Evolutionary conservation across 225 moss, liverwort and hornwort genomes (phyloP), one percentile per base, ranked within the genome.

Genomic region (Neckera pumila): DNA sequence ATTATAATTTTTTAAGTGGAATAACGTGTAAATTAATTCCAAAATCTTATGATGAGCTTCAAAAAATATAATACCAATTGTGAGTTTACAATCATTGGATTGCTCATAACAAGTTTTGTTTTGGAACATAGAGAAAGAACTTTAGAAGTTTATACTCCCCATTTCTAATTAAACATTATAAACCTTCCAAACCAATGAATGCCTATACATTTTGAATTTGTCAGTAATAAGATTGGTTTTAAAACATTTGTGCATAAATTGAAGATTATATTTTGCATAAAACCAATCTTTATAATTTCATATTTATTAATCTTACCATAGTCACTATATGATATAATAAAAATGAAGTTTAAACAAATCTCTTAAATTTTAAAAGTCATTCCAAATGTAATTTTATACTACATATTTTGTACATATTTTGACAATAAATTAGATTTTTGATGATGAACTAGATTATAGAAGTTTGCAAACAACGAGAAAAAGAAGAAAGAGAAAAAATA

Each of bases 191-290:
- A 60, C 8, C 13, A 60, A 85, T 0, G 7, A 61, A 36, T 1
- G 2, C 3, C 16, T 49, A 2, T 25, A n/a, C 0, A 0, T n/a
- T 78, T 26, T 10, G 56, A 57, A 56, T 78, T n/a, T 36, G 6
- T 51, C 23, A 22, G 23, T 2, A 14, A 0, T 36, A 14, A 8
- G 5, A 53, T 53, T 53, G 9, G 23, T 54, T 53, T 7, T 2
- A 13, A 34, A 45, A 33, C 0, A 51, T 20, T 21, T 15, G 15
- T 54, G 13, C 14, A 36, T 34, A 49, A 51, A 76, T 34, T 22
- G 8, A 33, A 51, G 12, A 31, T 76, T 76, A 33, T 5, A 5
- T 30, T 49, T 33, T 21, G 6, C 1, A 30, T 34, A 0, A 0
- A 77, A 38, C 14, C 3, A 33, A 15, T 58, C 15, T 1, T 14